Percentiles rank a stretch among this genome's conserved stretches.
Conservation (phyloP, 805 yeast species). For the Ogataea chonburiensis region DNA sequence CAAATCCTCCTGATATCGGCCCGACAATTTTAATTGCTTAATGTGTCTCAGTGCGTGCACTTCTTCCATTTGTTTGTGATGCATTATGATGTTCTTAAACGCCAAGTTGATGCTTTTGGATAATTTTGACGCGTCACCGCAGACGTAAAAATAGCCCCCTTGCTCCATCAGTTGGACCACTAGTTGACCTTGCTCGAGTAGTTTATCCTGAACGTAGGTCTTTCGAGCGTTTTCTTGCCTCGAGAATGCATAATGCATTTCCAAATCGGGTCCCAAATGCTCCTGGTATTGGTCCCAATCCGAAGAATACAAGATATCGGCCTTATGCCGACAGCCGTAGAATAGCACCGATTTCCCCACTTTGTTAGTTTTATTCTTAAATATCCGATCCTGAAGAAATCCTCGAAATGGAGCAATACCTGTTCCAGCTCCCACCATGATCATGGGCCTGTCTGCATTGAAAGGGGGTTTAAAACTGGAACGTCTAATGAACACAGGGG, state of each 20-base stretch:
- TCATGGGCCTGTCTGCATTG: constrained; percentile 74
- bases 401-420: constrained; percentile 97
- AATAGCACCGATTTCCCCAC: constrained; percentile 69
- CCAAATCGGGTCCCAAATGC: constrained; percentile 50
- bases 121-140: constrained; percentile 93
- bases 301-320: constrained; percentile 72
- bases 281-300: constrained; percentile 75
- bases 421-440: constrained; percentile 93
- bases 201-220: constrained; percentile 80
- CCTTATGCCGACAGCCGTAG: constrained; percentile 75
- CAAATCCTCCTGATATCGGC: constrained; percentile 92
- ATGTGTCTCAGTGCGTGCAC: constrained; percentile 66
- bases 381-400: constrained; percentile 73
- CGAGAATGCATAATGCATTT: constrained; percentile 76
- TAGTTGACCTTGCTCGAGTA: constrained; percentile 49
- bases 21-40: constrained; percentile 71
- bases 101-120: constrained; percentile 82
- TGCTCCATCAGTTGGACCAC: constrained; percentile 44
- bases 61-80: constrained; percentile 34
- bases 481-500: constrained; percentile 85
- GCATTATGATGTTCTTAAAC: constrained; percentile 57
- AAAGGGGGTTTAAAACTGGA: constrained; percentile 87
- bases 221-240: constrained; percentile 48
- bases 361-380: constrained; percentile 31
- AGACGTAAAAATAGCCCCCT: constrained; percentile 86